phyloP scores from a whole-genome alignment of 495 filamentous ascomycete genomes.

The Penicillium simplicissimum region DNA sequence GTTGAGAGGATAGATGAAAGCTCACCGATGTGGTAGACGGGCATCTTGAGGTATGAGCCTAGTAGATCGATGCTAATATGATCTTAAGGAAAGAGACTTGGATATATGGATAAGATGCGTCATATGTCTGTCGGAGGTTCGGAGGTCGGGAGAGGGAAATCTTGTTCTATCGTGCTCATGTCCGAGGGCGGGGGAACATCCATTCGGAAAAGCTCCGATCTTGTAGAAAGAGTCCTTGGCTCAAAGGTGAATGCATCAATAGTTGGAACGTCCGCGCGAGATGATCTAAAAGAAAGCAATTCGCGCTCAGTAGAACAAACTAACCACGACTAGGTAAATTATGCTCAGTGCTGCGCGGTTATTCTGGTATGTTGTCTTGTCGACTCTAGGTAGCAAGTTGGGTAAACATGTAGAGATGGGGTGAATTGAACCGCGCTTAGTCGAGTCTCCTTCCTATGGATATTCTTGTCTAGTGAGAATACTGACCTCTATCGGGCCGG shows the following conservation, averaged over 20 bases:
- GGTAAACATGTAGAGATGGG: too few relatives aligned
- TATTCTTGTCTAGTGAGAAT: too few relatives aligned
- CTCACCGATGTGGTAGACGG: constrained; percentile 40
- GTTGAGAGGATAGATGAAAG: not conserved
- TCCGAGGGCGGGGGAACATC: constrained; percentile 2
- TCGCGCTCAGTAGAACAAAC: too few relatives aligned
- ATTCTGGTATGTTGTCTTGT: too few relatives aligned
- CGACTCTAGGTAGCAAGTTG: too few relatives aligned
- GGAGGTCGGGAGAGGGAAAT: not conserved
- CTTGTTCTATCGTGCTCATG: not conserved
- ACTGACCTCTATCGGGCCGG: too few relatives aligned
- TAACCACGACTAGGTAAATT: too few relatives aligned
- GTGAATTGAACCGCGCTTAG: too few relatives aligned
- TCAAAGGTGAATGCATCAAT: not conserved
- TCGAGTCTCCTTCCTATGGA: too few relatives aligned
- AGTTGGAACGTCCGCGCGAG: too few relatives aligned
- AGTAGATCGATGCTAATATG: not conserved
- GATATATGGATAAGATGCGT: not conserved
- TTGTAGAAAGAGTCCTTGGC: not conserved
- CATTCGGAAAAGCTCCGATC: constrained; percentile 19
- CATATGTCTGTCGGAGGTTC: not conserved
- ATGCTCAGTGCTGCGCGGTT: too few relatives aligned
- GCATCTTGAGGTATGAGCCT: constrained; percentile 17
- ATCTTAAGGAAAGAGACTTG: not conserved
- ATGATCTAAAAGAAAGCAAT: too few relatives aligned